Evolutionary conservation across 371 early-diverging fungal genomes (phyloP).

Genomic region (Umbelopsis sp.): DNA sequence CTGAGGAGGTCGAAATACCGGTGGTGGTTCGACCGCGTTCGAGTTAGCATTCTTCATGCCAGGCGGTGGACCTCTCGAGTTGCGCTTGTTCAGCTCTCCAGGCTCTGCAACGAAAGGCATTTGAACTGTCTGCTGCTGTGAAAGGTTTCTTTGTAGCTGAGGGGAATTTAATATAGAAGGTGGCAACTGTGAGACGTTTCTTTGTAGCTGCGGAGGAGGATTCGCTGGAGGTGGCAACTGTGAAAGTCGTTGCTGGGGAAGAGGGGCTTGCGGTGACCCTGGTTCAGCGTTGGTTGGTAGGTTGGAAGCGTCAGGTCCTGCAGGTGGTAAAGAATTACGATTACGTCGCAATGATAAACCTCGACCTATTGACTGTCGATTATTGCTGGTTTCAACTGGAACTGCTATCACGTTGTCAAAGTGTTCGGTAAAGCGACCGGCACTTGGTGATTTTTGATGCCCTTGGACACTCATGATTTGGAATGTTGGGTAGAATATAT

Average conservation of each 20-base stretch:
- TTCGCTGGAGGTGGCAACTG: neutral
- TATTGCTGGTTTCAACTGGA: constrained; percentile 11
- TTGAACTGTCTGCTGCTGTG: neutral
- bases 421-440: constrained; percentile 16
- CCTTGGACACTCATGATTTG: constrained; percentile 5
- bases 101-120: neutral
- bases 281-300: neutral
- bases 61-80: neutral
- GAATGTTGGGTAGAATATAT: neutral
- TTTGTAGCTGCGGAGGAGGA: neutral
- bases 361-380: neutral
- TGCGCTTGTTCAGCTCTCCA: neutral
- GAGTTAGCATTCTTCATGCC: neutral
- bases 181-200: neutral
- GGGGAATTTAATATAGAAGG: neutral
- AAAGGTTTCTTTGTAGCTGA: neutral
- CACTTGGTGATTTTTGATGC: constrained; percentile 5
- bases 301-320: neutral
- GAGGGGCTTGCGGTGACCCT: neutral
- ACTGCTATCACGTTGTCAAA: constrained; percentile 17
- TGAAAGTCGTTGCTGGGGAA: neutral
- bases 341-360: constrained; percentile 8
- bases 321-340: constrained; percentile 12
- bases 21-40: constrained; percentile 32
- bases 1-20: constrained; percentile 38